Evolutionary conservation across 306 rosid genomes (phyloP), one percentile per base, ranked within the genome.

Genomic region (Glycine soja): DNA sequence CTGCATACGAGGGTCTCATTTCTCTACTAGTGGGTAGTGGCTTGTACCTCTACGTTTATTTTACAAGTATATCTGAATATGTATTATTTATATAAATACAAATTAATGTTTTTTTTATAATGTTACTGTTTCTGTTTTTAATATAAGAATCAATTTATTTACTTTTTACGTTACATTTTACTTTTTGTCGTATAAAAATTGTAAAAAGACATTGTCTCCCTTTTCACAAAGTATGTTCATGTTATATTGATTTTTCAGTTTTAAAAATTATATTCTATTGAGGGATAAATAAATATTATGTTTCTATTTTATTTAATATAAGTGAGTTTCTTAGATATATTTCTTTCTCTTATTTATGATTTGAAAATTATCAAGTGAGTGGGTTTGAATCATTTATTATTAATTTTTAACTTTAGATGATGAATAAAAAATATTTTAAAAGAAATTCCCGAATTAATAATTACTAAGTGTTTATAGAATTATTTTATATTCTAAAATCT

Each of bases 1-100:
- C 85, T 62, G 4, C 80, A 10, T 30, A 24, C 83, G 70, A 79
- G 83, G 79, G 52, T 13, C 50, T 51, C 12, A 5, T 74, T 40
- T 13, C 7, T 34, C 5, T 24, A 24, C 30, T 24, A 24, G 30
- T 24, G 30, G 30, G 30, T 1, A 24, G 30, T 24, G 30, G 30
- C 30, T 24, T 24, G 30, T 40, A 38, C 51, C 18, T 42, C 46
- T n/a, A 38, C 9, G 38, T 4, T 7, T 64, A 38, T 38, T 38
- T 34, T 64, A 38, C 30, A 18, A 52, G 2, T 56, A 42, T 42
- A 42, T 24, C 30, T 42, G 2, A 1, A 42, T 42, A 42, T 42
- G 24, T 24, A 10, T 8, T 59, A 0, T 24, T 58, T 8, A 19
- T 19, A 19, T 19, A 19, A 19, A 19, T 24, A 24, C 30, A 24